Base-by-base conservation (phyloP, 2,329 filamentous ascomycete species). In the Arthrobotrys sphaeroides region DNA sequence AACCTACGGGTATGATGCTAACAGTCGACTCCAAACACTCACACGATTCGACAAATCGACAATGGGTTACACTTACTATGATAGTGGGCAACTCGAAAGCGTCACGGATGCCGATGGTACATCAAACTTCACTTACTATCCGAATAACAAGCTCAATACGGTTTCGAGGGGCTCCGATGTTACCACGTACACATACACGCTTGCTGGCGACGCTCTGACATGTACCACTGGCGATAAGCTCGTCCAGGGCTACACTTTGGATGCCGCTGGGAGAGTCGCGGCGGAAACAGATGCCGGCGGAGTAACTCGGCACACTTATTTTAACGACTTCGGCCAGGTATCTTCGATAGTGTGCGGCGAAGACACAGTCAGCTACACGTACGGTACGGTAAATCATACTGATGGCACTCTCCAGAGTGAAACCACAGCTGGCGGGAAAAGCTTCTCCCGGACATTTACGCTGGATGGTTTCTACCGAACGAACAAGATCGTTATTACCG, bases 321-420 rank as follows among this genome's bases (percentile, higher is more conserved):
- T 16, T 45, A 33, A 55, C 22, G 18, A 7, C 36, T 1, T 10
- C 0, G 61, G 61, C 0, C 45, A 40, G 10, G 18, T 42, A n/a
- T 16, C 61, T 5, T 3, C 6, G 5, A n/a, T 13, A 18, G 3
- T 16, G 4, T 67, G 47, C 18, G 18, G 47, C 26, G 20, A 31
- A n/a, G 61, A 66, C 53, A 55, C 9, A 1, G 33, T 66, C 7
- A 12, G 18, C 2, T 66, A 66, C 28, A 16, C 36, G 2, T 66
- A 66, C 31, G 26, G 28, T 3, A 62, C 59, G 4, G 16, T 16
- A 18, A 22, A 38, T 10, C 28, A 33, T 38, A 33, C 24, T 6
- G 10, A n/a, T 2, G 42, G 42, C 5, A 33, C 7, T 0, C 28
- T 49, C 0, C 2, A 24, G 3, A 24, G 42, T 22, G 18, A 10